phyloP scores from a whole-genome alignment of 1,284 basidiomycete species.

The Vanrija pseudolonga region DNA sequence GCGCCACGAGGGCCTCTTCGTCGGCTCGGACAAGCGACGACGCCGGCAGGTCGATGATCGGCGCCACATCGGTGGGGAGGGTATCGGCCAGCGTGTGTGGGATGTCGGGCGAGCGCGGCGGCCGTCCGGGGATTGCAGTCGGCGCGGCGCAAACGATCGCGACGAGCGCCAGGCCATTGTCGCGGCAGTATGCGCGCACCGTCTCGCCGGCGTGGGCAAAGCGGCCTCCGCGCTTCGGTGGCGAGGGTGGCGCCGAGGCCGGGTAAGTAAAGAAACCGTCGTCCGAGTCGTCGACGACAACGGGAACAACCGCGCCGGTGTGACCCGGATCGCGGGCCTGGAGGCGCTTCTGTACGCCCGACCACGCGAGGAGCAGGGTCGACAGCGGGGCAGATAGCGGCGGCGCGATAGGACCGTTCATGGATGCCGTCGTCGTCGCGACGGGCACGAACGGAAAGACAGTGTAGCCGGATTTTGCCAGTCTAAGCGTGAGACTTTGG shows the following conservation, averaged over 20 bases:
- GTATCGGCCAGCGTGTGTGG: background rate
- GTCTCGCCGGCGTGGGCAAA: slow-evolving; percentile 42
- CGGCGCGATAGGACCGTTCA: slow-evolving; percentile 1
- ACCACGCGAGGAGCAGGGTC: slow-evolving; percentile 37
- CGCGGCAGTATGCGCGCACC: slow-evolving; percentile 38
- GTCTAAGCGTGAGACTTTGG: slow-evolving; percentile 36
- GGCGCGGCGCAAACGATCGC: slow-evolving; percentile 31
- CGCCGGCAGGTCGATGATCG: slow-evolving; percentile 7
- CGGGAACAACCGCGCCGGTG: slow-evolving; percentile 37
- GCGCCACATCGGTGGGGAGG: background rate
- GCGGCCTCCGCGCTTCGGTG: slow-evolving; percentile 15
- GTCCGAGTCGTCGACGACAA: slow-evolving; percentile 38
- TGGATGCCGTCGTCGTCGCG: slow-evolving; percentile 17
- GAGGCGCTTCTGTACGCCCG: slow-evolving; percentile 35
- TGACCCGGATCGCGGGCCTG: slow-evolving; percentile 28
- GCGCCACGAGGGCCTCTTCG: slow-evolving; percentile 29
- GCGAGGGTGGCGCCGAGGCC: slow-evolving; percentile 10
- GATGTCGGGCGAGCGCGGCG: background rate
- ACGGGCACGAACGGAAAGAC: slow-evolving; percentile 42
- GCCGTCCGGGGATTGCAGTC: background rate
- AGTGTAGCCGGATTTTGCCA: slow-evolving; percentile 43
- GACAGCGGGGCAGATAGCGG: slow-evolving; percentile 28
- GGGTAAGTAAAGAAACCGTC: slow-evolving; percentile 10
- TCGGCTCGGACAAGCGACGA: slow-evolving; percentile 23
- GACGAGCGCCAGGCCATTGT: slow-evolving; percentile 31